Conservation (phyloP, 2,329 filamentous ascomycete genomes). For the Calonectria henricotiae region DNA sequence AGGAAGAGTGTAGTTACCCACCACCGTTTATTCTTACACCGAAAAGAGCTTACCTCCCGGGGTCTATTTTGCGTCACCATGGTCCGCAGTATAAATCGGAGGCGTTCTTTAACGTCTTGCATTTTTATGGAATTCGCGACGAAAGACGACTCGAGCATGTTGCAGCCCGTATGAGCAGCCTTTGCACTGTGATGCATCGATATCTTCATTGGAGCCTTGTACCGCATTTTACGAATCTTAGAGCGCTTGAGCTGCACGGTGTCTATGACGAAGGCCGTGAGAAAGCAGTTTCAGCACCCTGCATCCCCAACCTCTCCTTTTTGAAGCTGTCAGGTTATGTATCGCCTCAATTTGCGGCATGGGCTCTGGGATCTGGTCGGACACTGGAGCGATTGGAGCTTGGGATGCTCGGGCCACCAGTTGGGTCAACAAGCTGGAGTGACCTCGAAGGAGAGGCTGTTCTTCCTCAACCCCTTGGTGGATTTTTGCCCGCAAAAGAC, state of each 20-base stretch:
- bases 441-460: not conserved
- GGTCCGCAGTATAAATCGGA: not conserved
- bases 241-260: conserved; percentile 37
- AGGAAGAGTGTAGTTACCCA: not conserved
- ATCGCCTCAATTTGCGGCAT: conserved; percentile 26
- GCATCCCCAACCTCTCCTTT: conserved; percentile 19
- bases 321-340: conserved; percentile 37
- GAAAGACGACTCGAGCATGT: not conserved
- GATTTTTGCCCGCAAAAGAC: not conserved
- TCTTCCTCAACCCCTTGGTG: conserved; percentile 10
- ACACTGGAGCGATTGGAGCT: conserved; percentile 39
- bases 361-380: conserved; percentile 20
- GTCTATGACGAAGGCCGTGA: not conserved
- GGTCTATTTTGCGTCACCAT: too few species aligned
- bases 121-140: not conserved
- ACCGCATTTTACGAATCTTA: conserved; percentile 35
- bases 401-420: conserved; percentile 37
- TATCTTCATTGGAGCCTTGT: conserved; percentile 37
- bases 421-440: not conserved
- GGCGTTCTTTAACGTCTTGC: not conserved
- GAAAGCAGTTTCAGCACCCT: not conserved
- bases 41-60: not conserved
- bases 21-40: not conserved
- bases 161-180: not conserved
- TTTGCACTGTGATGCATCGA: conserved; percentile 20